These are phyloP conservation scores for Marvania coccoides DNA, from an alignment of 139 green algal species.

Conservation along the genomic window DNA sequence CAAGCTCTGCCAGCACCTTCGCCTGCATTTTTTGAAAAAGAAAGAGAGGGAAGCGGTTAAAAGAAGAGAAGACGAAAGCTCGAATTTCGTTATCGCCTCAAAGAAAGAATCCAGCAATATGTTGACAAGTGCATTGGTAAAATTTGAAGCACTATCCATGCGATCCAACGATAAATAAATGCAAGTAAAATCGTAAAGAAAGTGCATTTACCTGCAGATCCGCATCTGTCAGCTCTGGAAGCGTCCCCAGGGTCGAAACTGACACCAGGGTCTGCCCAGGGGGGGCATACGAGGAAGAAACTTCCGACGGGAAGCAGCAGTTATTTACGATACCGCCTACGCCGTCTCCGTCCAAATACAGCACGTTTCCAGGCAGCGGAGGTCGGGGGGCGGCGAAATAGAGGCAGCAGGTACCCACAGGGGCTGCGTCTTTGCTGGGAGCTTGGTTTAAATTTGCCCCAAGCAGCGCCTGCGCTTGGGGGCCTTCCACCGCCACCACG, in stretches of 20 bases:
- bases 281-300: slow-evolving; percentile 80
- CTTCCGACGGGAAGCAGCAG: slow-evolving; percentile 86
- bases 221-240: slow-evolving; percentile 57
- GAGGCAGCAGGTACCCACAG: slow-evolving; percentile 81
- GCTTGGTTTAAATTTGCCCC: slow-evolving; percentile 24
- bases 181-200: slow-evolving; percentile 8
- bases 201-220: slow-evolving; percentile 44
- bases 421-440: slow-evolving; percentile 42
- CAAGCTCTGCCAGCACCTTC: slow-evolving; percentile 60
- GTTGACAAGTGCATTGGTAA: too few relatives aligned
- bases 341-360: slow-evolving; percentile 88
- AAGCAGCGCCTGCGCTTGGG: slow-evolving; percentile 62
- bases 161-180: too few relatives aligned
- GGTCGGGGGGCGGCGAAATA: slow-evolving; percentile 60
- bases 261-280: slow-evolving; percentile 80
- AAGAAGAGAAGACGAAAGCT: too few relatives aligned
- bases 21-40: too few relatives aligned
- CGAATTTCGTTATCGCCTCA: too few relatives aligned
- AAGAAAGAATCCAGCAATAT: too few relatives aligned
- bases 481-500: slow-evolving; percentile 79
- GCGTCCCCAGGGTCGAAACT: slow-evolving; percentile 79
- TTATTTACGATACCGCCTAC: slow-evolving; percentile 85
- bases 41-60: too few relatives aligned
- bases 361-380: slow-evolving; percentile 37
- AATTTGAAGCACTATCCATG: too few relatives aligned